Evolutionary conservation across 257 asterid species (phyloP), one percentile per base, ranked within the genome.

Genomic region (Fraxinus cuspidata): DNA sequence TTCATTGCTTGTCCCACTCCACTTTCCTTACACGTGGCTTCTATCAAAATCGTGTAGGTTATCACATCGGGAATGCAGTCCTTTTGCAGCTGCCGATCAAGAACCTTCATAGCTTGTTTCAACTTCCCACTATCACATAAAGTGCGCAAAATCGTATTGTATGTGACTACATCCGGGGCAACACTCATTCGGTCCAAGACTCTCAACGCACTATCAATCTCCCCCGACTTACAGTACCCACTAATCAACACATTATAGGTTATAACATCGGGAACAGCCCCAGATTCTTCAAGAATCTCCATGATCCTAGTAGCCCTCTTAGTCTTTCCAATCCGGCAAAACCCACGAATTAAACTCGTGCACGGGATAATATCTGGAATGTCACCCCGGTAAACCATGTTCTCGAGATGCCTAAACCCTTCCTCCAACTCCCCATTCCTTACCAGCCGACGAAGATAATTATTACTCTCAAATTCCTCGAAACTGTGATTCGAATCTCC

Each of bases 181-280:
- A 90, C 92, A 34, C 89, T 85, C 98, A 94, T 94, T 40, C 90
- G 71, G 21, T 90, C 94, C 83, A 94, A 74, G 21, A 92, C 79
- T 73, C 81, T 84, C 89, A 94, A 73, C 0, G 98, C 97, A 28
- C 82, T 86, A 34, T 79, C 53, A 23, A 92, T 82, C 88, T 92
- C 97, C 31, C 98, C 96, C 0, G 91, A 89, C 82, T 87, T 94
- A 42, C 97, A 92, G 75, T 86, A 90, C 42, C 97, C 98, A 71
- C 93, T 87, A 34, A 94, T 94, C 91, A 94, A 81, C 67, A 92
- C 92, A 72, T 94, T 92, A 77, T 94, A 92, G n/a, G 98, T 89
- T 28, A 90, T 92, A 75, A 94, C 96, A 89, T 94, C 97, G 4
- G 94, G 98, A 38, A 87, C 96, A 2, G 96, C 96, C 75, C 97